A percentile compares a stretch with the other conserved stretches of the same genome.
These are phyloP conservation scores for Botryotinia convoluta DNA, from an alignment of 2,329 filamentous ascomycete species.

Conservation along the genomic window DNA sequence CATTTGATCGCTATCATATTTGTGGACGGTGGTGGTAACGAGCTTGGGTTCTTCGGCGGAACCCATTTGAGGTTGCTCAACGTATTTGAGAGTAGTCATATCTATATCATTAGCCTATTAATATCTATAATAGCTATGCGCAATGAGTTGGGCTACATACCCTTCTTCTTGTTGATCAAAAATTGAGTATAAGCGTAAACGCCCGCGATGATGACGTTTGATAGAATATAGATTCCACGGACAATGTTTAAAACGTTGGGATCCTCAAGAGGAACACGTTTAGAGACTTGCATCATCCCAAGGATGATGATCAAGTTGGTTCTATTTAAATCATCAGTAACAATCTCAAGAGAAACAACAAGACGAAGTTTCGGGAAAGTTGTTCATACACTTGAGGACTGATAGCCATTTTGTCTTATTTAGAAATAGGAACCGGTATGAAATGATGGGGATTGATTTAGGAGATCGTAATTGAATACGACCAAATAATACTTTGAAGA, in stretches of 20 bases:
- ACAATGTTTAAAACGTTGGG: constrained; percentile 65
- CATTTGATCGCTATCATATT: constrained; percentile 88
- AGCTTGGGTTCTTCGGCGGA: constrained; percentile 93
- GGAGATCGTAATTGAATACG: constrained; percentile 28
- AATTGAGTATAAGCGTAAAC: constrained; percentile 84
- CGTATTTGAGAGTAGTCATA: constrained; percentile 96
- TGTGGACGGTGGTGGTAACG: constrained; percentile 92
- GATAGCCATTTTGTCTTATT: constrained; percentile 55
- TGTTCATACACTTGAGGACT: constrained; percentile 68
- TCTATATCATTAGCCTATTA: constrained; percentile 54
- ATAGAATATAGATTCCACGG: constrained; percentile 58
- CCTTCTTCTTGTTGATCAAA: constrained; percentile 95
- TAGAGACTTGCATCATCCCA: constrained; percentile 97
- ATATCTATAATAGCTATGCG: background rate
- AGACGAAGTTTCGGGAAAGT: constrained; percentile 23
- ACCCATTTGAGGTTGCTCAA: constrained; percentile 91
- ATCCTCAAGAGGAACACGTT: constrained; percentile 92
- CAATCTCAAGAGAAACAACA: constrained; percentile 13
- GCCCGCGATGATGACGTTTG: constrained; percentile 77
- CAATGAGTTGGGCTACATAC: constrained; percentile 51
- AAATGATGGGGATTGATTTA: background rate
- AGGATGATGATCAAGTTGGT: constrained; percentile 94
- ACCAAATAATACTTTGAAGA: constrained; percentile 1
- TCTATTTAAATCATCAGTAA: constrained; percentile 47
- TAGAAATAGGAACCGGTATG: background rate